phyloP scores from a whole-genome alignment of 2,329 filamentous ascomycete genomes.

The Kalmusia sp. region DNA sequence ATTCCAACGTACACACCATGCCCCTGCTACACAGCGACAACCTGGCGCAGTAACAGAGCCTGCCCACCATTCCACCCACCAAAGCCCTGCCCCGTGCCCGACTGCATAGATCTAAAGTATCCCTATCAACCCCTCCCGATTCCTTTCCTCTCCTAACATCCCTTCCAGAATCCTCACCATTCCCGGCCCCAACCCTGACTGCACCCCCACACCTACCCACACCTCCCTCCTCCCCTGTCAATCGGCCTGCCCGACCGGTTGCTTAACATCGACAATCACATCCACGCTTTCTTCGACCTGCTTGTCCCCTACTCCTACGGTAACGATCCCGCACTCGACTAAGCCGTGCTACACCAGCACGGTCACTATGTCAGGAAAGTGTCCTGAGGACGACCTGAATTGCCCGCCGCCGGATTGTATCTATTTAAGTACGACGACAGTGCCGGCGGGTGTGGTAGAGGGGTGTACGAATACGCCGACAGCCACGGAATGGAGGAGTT shows the following conservation, averaged over 20 bases:
- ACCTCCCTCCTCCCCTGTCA: slow-evolving; percentile 16
- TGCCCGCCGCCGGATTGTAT: slow-evolving; percentile 23
- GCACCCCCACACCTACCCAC: slow-evolving; percentile 15
- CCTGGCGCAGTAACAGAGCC: not conserved
- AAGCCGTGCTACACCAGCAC: slow-evolving; percentile 18
- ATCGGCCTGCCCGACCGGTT: slow-evolving; percentile 17
- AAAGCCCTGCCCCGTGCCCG: slow-evolving; percentile 13
- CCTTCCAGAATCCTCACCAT: slow-evolving; percentile 19
- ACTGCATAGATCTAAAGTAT: slow-evolving; percentile 16
- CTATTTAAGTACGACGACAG: slow-evolving; percentile 15
- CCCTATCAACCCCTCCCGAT: not conserved
- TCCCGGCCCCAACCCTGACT: slow-evolving; percentile 15
- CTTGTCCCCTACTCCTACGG: not conserved
- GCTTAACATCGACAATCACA: slow-evolving; percentile 12
- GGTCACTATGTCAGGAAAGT: slow-evolving; percentile 10
- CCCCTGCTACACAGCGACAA: slow-evolving; percentile 24
- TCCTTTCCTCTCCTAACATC: not conserved
- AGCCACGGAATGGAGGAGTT: slow-evolving; percentile 15
- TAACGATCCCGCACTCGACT: slow-evolving; percentile 5
- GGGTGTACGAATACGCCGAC: slow-evolving; percentile 20
- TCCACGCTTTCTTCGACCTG: slow-evolving; percentile 2
- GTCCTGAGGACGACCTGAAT: slow-evolving; percentile 16
- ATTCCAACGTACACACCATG: slow-evolving; percentile 8
- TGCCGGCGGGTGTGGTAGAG: slow-evolving; percentile 17
- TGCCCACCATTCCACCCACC: slow-evolving; percentile 15